These are phyloP conservation scores for Coemansia sp. DNA, from an alignment of 192 early-diverging fungal species.

Conservation along the genomic window DNA sequence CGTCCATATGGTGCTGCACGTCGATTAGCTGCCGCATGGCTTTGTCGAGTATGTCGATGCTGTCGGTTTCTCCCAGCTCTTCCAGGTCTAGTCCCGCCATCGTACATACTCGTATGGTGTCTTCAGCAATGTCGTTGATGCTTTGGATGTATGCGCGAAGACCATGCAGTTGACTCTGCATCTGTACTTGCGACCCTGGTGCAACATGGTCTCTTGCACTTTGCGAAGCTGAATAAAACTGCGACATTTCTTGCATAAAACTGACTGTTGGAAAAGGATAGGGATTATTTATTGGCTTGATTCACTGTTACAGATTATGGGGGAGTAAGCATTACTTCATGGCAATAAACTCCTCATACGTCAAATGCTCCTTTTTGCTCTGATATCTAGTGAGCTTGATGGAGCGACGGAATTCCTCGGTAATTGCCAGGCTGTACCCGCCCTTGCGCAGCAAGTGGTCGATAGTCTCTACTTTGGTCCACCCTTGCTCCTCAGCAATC, in stretches of 20 bases:
- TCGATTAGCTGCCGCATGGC: constrained; percentile 31
- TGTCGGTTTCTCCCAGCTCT: constrained; percentile 13
- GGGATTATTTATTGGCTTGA: too few relatives aligned
- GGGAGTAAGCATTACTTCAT: constrained; percentile 34
- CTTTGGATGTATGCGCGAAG: constrained; percentile 13
- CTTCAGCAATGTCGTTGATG: constrained; percentile 19
- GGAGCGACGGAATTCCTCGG: constrained; percentile 53
- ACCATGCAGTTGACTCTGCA: constrained; percentile 6
- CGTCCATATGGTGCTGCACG: constrained; percentile 21
- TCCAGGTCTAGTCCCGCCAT: constrained; percentile 29
- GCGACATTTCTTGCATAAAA: background rate
- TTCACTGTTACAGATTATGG: constrained; percentile 2
- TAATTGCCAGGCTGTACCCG: constrained; percentile 66
- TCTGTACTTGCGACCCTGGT: constrained; percentile 20
- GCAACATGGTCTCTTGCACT: background rate
- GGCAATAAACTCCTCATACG: constrained; percentile 65
- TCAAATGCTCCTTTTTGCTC: constrained; percentile 63
- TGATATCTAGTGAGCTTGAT: constrained; percentile 84
- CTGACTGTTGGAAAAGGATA: too few relatives aligned
- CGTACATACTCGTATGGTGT: constrained; percentile 20
- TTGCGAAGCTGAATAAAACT: constrained; percentile 10
- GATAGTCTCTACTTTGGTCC: constrained; percentile 82
- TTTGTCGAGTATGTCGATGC: constrained; percentile 13
- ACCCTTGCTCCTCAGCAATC: constrained; percentile 83
- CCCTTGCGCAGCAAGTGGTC: constrained; percentile 86